Evolutionary conservation across 441 rosid genomes (phyloP).

Genomic region (Jatropha multifida): DNA sequence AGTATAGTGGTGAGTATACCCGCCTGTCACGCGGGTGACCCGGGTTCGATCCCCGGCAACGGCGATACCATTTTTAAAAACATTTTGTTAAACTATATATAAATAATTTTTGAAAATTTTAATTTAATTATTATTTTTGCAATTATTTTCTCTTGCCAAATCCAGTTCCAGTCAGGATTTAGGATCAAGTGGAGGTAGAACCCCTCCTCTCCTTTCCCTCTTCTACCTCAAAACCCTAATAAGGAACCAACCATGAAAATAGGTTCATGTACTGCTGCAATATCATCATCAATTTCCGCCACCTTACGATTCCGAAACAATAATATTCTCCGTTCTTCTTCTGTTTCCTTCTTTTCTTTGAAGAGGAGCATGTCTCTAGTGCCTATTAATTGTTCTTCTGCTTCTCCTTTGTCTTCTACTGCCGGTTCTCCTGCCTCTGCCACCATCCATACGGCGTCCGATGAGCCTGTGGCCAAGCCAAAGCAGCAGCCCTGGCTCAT

Average conservation of each 20-base stretch:
- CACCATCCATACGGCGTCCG: constrained; percentile 12
- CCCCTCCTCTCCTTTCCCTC: neutral
- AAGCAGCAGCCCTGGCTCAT: constrained; percentile 78
- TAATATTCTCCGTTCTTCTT: neutral
- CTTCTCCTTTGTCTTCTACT: constrained; percentile 21
- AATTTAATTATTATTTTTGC: neutral
- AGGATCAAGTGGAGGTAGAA: neutral
- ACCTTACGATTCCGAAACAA: neutral
- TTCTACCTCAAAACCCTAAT: neutral
- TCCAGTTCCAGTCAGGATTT: neutral
- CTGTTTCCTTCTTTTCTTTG: neutral
- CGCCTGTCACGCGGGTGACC: constrained; percentile 61
- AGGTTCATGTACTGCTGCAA: neutral
- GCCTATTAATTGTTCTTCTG: constrained; percentile 8
- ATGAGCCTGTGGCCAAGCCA: constrained; percentile 27
- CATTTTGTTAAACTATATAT: too few relatives aligned
- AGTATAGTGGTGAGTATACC: constrained; percentile 12
- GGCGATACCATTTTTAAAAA: constrained; percentile 30
- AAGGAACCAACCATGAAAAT: constrained; percentile 29
- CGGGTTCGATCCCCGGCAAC: constrained; percentile 96
- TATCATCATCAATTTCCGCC: constrained; percentile 24
- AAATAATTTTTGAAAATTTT: neutral
- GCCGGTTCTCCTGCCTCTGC: constrained; percentile 21
- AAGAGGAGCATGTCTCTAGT: constrained; percentile 19
- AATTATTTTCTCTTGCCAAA: neutral